Conservation (phyloP, 2,329 filamentous ascomycete species). For the Proliferodiscus dingleyae region DNA sequence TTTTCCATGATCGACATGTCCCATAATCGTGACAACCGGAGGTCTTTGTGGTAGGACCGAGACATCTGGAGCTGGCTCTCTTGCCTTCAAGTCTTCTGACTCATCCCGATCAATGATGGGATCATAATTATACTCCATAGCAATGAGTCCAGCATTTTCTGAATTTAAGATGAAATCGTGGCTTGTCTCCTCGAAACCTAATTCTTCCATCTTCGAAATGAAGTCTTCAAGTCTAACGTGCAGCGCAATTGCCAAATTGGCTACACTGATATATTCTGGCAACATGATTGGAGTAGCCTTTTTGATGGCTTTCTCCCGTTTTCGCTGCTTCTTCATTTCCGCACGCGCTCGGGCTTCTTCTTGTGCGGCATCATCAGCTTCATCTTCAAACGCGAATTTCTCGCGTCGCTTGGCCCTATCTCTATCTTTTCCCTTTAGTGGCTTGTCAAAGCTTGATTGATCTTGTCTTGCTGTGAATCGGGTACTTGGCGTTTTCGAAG, state of each 20-base stretch:
- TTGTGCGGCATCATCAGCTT: slow-evolving; percentile 23
- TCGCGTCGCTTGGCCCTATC: slow-evolving; percentile 29
- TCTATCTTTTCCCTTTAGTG: slow-evolving; percentile 24
- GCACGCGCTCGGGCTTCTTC: slow-evolving; percentile 33
- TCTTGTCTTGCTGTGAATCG: neutral
- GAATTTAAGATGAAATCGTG: slow-evolving; percentile 83
- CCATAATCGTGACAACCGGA: slow-evolving; percentile 98
- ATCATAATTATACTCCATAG: slow-evolving; percentile 89
- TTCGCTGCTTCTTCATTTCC: slow-evolving; percentile 37
- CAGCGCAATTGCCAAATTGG: slow-evolving; percentile 71
- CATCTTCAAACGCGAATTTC: slow-evolving; percentile 28
- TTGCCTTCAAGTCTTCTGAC: slow-evolving; percentile 64
- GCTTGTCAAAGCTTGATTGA: slow-evolving; percentile 10
- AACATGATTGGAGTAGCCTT: slow-evolving; percentile 59
- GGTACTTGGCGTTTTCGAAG: neutral
- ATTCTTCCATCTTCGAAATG: slow-evolving; percentile 67
- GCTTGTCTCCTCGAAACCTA: slow-evolving; percentile 84
- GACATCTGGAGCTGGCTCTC: slow-evolving; percentile 63
- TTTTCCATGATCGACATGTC: slow-evolving; percentile 97
- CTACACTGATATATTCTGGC: slow-evolving; percentile 89
- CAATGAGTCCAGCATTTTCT: slow-evolving; percentile 85
- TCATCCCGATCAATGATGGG: slow-evolving; percentile 68
- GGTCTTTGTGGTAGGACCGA: slow-evolving; percentile 68
- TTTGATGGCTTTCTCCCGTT: slow-evolving; percentile 38
- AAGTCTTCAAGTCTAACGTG: slow-evolving; percentile 69